Evolutionary conservation across 108 stramenopile genomes (phyloP), one percentile per base, ranked within the genome.

Genomic region (Chaetoceros muelleri): DNA sequence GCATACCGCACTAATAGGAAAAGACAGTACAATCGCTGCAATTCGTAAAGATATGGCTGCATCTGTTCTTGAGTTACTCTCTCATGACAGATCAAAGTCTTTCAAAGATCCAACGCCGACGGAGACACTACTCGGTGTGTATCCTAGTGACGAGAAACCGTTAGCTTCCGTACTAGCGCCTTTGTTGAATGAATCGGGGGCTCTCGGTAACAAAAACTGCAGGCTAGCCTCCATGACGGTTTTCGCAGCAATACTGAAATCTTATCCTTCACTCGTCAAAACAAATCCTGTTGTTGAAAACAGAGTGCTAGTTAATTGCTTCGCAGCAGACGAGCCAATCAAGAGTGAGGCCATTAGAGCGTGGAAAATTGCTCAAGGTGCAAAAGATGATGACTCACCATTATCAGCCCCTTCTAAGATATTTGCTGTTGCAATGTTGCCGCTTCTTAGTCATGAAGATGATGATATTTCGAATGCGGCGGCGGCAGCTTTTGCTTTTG

Each of bases 261-360:
- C 46, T 24, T 76, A 87, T 56, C 64, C 69, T 28, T 74, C 74
- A 62, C 61, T 89, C 7, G 59, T 85, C 16, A 89, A 76, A 48
- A 76, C 48, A 45, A 87, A 93, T 60, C 87, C 91, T 30, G 73
- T 93, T 10, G 61, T 87, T 20, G 91, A 93, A 57, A 89, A 81
- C 57, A 65, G 91, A 56, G 76, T 93, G 28, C 89, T 84, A 83
- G 44, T 85, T 19, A 89, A 89, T 56, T 89, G 91, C 52, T 87
- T 76, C 58, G 85, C 68, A 25, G 53, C 60, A n/a, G 55, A 82
- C 19, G 85, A 79, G 3, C 57, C 71, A 16, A 76, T 89, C 22
- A 68, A 67, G 3, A 45, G n/a, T 27, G 84, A 72, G 48, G 87
- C 91, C 16, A 62, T 82, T 20, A 74, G 58, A 25, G 76, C 85